Conservation (phyloP, 2,329 filamentous ascomycete species). For the Aureobasidium sp. region DNA sequence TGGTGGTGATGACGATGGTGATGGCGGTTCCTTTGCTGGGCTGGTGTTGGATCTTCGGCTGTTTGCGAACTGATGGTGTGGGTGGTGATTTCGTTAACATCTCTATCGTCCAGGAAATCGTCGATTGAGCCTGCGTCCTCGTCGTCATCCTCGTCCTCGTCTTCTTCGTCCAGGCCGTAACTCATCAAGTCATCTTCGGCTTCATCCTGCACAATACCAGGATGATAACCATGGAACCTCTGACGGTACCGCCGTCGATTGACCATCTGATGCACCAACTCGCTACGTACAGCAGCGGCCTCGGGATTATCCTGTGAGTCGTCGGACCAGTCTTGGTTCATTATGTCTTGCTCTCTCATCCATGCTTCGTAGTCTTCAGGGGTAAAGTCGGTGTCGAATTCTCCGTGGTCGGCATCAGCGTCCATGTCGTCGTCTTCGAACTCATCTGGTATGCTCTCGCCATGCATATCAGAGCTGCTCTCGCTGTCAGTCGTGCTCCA, state of each 20-base stretch:
- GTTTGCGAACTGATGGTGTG: background rate
- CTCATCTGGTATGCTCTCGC: slow-evolving; percentile 26
- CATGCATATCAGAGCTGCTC: slow-evolving; percentile 26
- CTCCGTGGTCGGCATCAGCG: slow-evolving; percentile 1
- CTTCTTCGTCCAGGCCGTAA: slow-evolving; percentile 9
- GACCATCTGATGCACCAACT: background rate
- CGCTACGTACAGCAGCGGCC: background rate
- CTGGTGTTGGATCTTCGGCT: background rate
- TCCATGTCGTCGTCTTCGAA: slow-evolving; percentile 35
- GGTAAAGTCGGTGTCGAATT: background rate
- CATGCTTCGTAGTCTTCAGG: background rate
- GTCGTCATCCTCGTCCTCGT: slow-evolving; percentile 18
- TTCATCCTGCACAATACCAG: background rate
- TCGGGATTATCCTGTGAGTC: background rate
- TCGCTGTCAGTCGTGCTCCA: slow-evolving; percentile 32
- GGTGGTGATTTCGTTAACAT: slow-evolving; percentile 12
- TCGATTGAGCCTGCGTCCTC: slow-evolving; percentile 11
- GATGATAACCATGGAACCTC: background rate
- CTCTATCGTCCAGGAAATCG: slow-evolving; percentile 20
- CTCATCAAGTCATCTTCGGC: background rate
- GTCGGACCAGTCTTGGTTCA: background rate
- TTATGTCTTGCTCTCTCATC: background rate
- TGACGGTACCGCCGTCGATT: background rate
- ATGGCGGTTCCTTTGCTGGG: background rate
- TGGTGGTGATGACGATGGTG: background rate